These are phyloP conservation scores for Tubosaeta sp. DNA, from an alignment of 768 basidiomycete genomes.

Conservation along the genomic window DNA sequence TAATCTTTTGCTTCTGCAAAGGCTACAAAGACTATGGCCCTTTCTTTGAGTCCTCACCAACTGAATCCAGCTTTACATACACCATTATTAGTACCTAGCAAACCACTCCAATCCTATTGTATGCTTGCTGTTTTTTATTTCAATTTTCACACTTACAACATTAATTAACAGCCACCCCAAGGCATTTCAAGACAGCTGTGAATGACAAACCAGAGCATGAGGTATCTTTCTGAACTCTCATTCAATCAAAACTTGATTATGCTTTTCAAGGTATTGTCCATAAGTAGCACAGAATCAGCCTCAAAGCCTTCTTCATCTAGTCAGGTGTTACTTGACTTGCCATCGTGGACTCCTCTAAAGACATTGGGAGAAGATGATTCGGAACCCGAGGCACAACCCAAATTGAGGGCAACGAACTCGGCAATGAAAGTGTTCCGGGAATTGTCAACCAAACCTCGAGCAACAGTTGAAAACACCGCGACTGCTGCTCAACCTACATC, in stretches of 20 bases:
- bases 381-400: constrained; percentile 5
- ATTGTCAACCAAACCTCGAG: neutral
- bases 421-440: neutral
- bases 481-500: neutral
- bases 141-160: neutral
- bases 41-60: constrained; percentile 16
- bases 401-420: neutral
- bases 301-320: neutral
- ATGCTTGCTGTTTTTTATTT: neutral
- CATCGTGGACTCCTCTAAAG: constrained; percentile 20
- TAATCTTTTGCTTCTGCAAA: neutral
- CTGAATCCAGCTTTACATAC: constrained; percentile 1
- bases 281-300: constrained; percentile 3
- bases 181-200: constrained; percentile 2
- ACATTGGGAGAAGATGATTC: neutral
- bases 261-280: constrained; percentile 8
- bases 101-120: constrained; percentile 10
- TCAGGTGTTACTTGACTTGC: constrained; percentile 14
- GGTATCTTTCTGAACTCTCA: constrained; percentile 5
- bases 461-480: neutral
- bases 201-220: constrained; percentile 5
- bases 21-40: constrained; percentile 15
- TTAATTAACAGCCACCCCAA: constrained; percentile 12
- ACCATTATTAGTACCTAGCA: constrained; percentile 1
- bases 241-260: constrained; percentile 3